Evolutionary conservation across 164 flowering plant genomes (phyloP).

Genomic region (Magnolia sinica): DNA sequence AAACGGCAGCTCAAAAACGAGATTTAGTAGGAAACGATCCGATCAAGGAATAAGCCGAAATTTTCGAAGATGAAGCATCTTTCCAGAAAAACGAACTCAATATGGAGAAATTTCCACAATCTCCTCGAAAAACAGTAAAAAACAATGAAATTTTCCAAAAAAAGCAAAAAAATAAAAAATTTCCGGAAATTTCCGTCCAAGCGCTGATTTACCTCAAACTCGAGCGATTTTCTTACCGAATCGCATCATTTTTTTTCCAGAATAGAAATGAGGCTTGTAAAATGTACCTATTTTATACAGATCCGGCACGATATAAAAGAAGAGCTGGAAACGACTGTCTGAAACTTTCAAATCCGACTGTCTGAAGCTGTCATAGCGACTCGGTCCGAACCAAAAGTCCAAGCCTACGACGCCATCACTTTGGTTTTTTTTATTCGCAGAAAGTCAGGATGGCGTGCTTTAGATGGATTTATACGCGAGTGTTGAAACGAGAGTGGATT

Average conservation of each 20-base stretch:
- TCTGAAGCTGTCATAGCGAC: conserved; percentile 13
- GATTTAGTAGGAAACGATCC: background rate
- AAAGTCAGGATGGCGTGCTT: background rate
- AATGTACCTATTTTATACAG: background rate
- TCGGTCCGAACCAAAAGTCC: conserved; percentile 6
- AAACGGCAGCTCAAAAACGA: background rate
- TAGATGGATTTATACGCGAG: background rate
- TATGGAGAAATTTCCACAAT: background rate
- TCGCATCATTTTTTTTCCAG: background rate
- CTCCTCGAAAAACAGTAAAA: background rate
- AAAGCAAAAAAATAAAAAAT: background rate
- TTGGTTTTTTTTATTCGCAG: background rate
- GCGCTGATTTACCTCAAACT: background rate
- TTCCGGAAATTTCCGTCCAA: background rate
- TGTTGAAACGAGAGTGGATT: background rate
- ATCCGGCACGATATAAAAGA: background rate
- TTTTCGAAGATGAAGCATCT: background rate
- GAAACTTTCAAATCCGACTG: conserved; percentile 4
- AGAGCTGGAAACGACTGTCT: background rate
- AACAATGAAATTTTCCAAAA: background rate
- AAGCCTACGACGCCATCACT: background rate
- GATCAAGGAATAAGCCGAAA: background rate
- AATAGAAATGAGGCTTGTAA: background rate
- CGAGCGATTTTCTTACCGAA: background rate
- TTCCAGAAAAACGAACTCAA: background rate